Percentiles rank a stretch among this genome's conserved stretches.
Evolutionary conservation across 108 stramenopile species (phyloP).

Genomic region (Craspedostauros australis): DNA sequence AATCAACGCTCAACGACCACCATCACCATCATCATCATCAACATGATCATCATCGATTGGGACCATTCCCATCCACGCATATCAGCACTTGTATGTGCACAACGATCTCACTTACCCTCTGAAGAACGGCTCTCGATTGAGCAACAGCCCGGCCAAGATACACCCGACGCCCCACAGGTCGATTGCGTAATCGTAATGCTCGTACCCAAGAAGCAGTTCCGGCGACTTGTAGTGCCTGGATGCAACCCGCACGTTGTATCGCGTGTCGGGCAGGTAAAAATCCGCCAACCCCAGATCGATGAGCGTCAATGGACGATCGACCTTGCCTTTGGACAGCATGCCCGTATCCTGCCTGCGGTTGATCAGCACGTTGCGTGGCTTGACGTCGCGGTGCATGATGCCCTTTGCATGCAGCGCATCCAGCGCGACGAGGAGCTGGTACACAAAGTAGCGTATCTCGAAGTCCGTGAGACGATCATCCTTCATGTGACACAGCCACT

Average conservation of each 20-base stretch:
- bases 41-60: too few relatives aligned
- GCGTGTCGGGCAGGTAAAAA: conserved; percentile 79
- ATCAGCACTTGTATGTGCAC: not conserved
- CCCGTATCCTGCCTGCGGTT: conserved; percentile 36
- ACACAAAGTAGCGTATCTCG: conserved; percentile 84
- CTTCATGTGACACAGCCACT: conserved; percentile 81
- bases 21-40: too few relatives aligned
- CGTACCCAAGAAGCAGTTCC: conserved; percentile 79
- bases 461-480: conserved; percentile 53
- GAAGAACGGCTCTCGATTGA: conserved; percentile 79
- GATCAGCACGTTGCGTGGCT: conserved; percentile 90
- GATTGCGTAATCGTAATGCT: conserved; percentile 73
- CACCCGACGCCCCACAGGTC: conserved; percentile 88
- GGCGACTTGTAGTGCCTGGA: conserved; percentile 90
- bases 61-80: not conserved
- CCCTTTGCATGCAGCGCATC: conserved; percentile 78
- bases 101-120: conserved; percentile 27
- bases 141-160: conserved; percentile 71
- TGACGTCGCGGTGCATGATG: conserved; percentile 94
- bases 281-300: conserved; percentile 91
- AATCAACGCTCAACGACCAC: not conserved
- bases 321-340: conserved; percentile 8
- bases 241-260: conserved; percentile 87
- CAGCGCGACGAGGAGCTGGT: conserved; percentile 81
- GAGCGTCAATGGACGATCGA: conserved; percentile 52